Evolutionary conservation across 257 asterid species (phyloP), one percentile per base, ranked within the genome.

Genomic region (Solanum piurae): DNA sequence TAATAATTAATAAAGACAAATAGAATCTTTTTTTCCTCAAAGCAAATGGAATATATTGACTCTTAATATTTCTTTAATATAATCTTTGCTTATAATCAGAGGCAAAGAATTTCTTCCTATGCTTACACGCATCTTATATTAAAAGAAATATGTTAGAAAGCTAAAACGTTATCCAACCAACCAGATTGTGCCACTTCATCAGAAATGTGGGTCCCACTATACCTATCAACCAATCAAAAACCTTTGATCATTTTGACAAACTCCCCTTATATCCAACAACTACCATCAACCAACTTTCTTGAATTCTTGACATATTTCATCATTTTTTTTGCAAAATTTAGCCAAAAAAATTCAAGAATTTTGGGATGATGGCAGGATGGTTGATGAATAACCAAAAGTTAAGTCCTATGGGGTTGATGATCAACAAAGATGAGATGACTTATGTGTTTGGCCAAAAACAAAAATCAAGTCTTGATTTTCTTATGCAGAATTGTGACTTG

Each of bases 401-500:
- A 37, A 90, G 85, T 82, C 89, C 87, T 8, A 62, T 73, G 36
- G 87, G 76, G 7, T 72, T 86, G 4, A 83, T 73, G 33, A 75
- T 37, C 68, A 89, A 87, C 68, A 89, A 86, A 29, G 88, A 85
- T 21, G 94, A 91, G 4, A 77, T 86, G 85, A 85, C 83, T 64
- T 64, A 31, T 34, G 11, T 86, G 13, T 52, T 76, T 84, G 87
- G 91, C 27, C 89, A 88, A 40, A 90, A 90, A 49, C 91, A 88
- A 55, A 91, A 90, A 73, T 38, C 90, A 5, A 82, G 90, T 9
- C 44, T 87, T 64, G 89, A 89, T 86, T 64, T 64, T 25, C 93
- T 93, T 12, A 86, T 94, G 94, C 94, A 93, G 42, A 94, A 95
- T 89, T 93, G 96, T 80, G 96, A 95, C 83, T 91, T 94, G 86